These are phyloP conservation scores for Phytophthora agathidicida DNA, from an alignment of 352 stramenopile species.

Conservation along the genomic window DNA sequence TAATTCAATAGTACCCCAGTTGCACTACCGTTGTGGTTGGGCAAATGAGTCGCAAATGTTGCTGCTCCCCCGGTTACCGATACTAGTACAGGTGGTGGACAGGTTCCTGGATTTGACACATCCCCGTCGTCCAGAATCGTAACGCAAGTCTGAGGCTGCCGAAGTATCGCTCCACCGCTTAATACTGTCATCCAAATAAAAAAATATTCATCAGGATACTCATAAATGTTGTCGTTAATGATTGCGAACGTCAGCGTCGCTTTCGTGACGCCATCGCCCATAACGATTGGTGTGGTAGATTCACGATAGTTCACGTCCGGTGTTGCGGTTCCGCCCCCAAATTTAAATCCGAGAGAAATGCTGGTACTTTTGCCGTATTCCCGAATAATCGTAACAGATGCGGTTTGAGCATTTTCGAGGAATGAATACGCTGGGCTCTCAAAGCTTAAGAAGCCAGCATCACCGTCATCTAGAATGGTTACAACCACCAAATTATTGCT, in stretches of 20 bases:
- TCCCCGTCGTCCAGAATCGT: conserved; percentile 69
- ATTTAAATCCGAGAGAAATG: conserved; percentile 47
- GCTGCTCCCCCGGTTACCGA: conserved; percentile 48
- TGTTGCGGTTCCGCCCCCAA: conserved; percentile 43
- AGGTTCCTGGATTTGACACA: conserved; percentile 37
- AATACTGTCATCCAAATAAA: conserved; percentile 37
- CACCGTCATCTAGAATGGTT: conserved; percentile 66
- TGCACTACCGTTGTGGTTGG: conserved; percentile 59
- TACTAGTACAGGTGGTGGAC: conserved; percentile 23
- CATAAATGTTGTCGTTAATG: conserved; percentile 62
- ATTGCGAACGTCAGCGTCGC: conserved; percentile 52
- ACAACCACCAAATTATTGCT: conserved; percentile 36
- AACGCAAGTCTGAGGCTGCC: conserved; percentile 20
- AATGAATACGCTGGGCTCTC: conserved; percentile 33
- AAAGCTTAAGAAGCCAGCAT: conserved; percentile 65
- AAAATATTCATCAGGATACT: conserved; percentile 60
- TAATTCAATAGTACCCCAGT: conserved; percentile 40
- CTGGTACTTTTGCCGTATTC: conserved; percentile 44
- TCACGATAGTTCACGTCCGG: conserved; percentile 56
- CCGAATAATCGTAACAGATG: conserved; percentile 50
- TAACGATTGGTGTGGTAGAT: conserved; percentile 20
- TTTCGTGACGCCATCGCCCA: conserved; percentile 47
- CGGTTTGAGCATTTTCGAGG: conserved; percentile 36
- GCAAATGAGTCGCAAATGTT: conserved; percentile 34
- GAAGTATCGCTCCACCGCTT: conserved; percentile 32